Evolutionary conservation across 2,329 filamentous ascomycete genomes (phyloP), one percentile per base, ranked within the genome.

Genomic region (Aureobasidium sp.): DNA sequence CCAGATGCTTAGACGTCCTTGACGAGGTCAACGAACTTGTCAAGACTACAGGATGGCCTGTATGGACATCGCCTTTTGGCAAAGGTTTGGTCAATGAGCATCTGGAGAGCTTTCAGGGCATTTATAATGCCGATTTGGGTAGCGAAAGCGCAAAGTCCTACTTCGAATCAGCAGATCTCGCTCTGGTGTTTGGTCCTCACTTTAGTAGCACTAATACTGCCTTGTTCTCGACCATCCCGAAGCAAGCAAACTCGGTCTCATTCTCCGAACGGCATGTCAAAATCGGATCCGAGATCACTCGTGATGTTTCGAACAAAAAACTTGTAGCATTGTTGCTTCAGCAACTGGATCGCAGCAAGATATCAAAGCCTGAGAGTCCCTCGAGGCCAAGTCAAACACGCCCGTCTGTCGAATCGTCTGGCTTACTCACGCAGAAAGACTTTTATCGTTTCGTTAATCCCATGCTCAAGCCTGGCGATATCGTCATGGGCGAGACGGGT

Each of bases 401-500:
- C 1, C 48, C 60, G 5, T 41, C 31, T 14, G n/a, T 27, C 15
- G 41, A 47, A 29, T 14, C 36, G 14, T 37, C 55, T 41, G 68
- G 36, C 34, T 9, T 25, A 17, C 44, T 91, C 71, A 87, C 82
- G 12, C 88, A 91, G 72, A 81, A 82, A n/a, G 90, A 83, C 80
- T 82, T 96, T 72, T 96, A 90, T 89, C 87, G 88, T 0, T 83
- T 82, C 41, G 78, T 94, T n/a, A 87, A 88, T 42, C 80, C 86
- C 65, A 94, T 88, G 79, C 77, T 96, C 8, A 80, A 82, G 58
- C 79, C 86, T 61, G 81, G 86, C 52, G 91, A 96, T 69, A 84
- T 95, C 62, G 79, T 96, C 61, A 83, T 96, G 56, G 93, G 90
- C 0, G 91, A 95, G 73, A 96, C 91, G 2, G 91, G 91, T 42